phyloP scores from a whole-genome alignment of 2,329 filamentous ascomycete species.

The Pyrenochaeta sp. region DNA sequence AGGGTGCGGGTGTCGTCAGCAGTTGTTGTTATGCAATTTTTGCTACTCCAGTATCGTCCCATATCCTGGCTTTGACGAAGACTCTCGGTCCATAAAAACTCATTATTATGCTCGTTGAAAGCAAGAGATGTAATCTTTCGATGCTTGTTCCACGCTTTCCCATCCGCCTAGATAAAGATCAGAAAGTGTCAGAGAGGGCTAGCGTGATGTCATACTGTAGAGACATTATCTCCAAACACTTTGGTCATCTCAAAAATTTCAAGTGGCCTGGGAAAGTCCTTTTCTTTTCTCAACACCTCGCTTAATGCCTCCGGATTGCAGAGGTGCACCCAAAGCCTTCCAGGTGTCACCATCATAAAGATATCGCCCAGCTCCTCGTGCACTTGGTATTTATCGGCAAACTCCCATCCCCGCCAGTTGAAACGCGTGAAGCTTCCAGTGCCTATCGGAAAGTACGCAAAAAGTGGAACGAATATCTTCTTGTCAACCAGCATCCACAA shows the following conservation, averaged over 20 bases:
- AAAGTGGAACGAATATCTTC: no score
- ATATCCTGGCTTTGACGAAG: slow-evolving; percentile 21
- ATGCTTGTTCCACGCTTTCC: slow-evolving; percentile 34
- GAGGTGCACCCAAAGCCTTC: slow-evolving; percentile 2
- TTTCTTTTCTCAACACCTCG: slow-evolving; percentile 7
- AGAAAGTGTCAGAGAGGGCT: no score
- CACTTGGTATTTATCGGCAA: slow-evolving; percentile 1
- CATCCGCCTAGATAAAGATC: no score
- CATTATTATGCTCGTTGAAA: slow-evolving; percentile 37
- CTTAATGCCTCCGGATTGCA: slow-evolving; percentile 10
- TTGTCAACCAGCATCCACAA: no score
- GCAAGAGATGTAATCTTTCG: slow-evolving; percentile 29
- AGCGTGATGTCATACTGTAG: no score
- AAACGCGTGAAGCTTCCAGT: neutral
- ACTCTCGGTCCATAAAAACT: slow-evolving; percentile 30
- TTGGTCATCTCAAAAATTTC: no score
- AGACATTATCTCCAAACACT: slow-evolving; percentile 30
- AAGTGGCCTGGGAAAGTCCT: slow-evolving; percentile 17
- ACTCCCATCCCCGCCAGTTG: slow-evolving; percentile 4
- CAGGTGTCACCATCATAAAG: slow-evolving; percentile 12
- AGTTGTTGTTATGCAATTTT: slow-evolving; percentile 6
- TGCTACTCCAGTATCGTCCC: slow-evolving; percentile 23
- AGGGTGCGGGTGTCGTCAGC: slow-evolving; percentile 15
- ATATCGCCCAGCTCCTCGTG: slow-evolving; percentile 8
- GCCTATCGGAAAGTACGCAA: no score